Conservation (phyloP, 352 stramenopile species). For the Globisporangium heterothallicum region DNA sequence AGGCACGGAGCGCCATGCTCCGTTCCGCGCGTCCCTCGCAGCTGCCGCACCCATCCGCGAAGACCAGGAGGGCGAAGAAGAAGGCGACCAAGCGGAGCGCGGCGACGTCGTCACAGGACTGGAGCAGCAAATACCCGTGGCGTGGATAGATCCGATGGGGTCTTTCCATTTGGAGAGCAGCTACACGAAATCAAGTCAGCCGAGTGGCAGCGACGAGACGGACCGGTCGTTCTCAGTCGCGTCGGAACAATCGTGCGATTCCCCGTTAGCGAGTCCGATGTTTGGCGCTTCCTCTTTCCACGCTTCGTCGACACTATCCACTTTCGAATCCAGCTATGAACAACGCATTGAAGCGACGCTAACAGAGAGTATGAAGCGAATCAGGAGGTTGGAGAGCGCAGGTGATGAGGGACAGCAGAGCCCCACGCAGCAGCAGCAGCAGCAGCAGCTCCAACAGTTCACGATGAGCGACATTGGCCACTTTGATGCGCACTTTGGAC, state of each 20-base stretch:
- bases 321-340: conserved; percentile 30
- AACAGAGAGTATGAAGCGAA: conserved; percentile 39
- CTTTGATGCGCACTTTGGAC: conserved; percentile 68
- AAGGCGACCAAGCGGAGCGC: conserved; percentile 29
- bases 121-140: conserved; percentile 13
- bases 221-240: conserved; percentile 60
- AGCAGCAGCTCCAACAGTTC: conserved; percentile 30
- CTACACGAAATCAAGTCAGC: conserved; percentile 21
- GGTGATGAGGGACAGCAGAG: conserved; percentile 6
- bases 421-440: conserved; percentile 23
- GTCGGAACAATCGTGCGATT: conserved; percentile 44
- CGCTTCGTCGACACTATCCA: background rate
- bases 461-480: conserved; percentile 57
- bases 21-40: conserved; percentile 15
- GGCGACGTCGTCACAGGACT: conserved; percentile 21
- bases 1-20: conserved; percentile 4
- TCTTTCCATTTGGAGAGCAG: conserved; percentile 12
- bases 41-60: conserved; percentile 1
- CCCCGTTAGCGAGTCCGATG: conserved; percentile 18
- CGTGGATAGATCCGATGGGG: conserved; percentile 6
- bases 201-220: conserved; percentile 55
- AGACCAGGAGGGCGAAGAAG: conserved; percentile 19
- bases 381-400: conserved; percentile 20
- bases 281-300: conserved; percentile 5
- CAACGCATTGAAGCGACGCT: conserved; percentile 64